Conservation (phyloP, 2,329 filamentous ascomycete genomes). For the Fusarium sp. region DNA sequence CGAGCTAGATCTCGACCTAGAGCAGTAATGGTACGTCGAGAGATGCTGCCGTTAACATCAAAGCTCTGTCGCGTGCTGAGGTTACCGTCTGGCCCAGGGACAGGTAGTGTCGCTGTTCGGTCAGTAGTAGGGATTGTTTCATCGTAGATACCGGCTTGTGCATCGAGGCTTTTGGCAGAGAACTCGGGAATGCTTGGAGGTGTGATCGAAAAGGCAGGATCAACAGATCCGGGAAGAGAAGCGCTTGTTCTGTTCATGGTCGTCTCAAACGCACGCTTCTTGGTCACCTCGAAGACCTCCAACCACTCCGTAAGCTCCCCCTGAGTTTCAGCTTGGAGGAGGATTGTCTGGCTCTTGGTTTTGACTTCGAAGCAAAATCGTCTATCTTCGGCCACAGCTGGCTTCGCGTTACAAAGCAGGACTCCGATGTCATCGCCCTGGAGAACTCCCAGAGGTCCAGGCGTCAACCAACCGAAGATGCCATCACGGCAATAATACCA, state of each 20-base stretch:
- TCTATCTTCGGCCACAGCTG: constrained; percentile 90
- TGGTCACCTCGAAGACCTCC: constrained; percentile 90
- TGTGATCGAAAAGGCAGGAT: constrained; percentile 91
- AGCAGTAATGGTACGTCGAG: constrained; percentile 69
- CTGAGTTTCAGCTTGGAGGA: constrained; percentile 94
- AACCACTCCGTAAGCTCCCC: constrained; percentile 94
- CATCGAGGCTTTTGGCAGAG: constrained; percentile 81
- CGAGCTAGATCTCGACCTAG: constrained; percentile 61
- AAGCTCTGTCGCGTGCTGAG: constrained; percentile 74
- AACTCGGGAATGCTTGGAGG: constrained; percentile 91
- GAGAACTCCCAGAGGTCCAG: constrained; percentile 86
- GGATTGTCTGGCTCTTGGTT: constrained; percentile 90
- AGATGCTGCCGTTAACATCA: constrained; percentile 69
- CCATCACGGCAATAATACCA: constrained; percentile 98
- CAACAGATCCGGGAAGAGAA: constrained; percentile 63
- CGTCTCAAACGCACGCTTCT: constrained; percentile 88
- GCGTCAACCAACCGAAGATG: constrained; percentile 94
- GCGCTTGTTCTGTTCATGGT: constrained; percentile 67
- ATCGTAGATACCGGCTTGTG: constrained; percentile 71
- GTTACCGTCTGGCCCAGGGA: constrained; percentile 69
- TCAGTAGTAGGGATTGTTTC: constrained; percentile 60
- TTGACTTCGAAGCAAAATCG: constrained; percentile 99
- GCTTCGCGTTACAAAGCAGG: constrained; percentile 90
- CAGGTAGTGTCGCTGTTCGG: constrained; percentile 71
- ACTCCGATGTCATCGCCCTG: constrained; percentile 98